Percentiles rank a stretch among this genome's conserved stretches.
Conservation (phyloP, 352 stramenopile genomes). For the Pythium pyrilobum region DNA sequence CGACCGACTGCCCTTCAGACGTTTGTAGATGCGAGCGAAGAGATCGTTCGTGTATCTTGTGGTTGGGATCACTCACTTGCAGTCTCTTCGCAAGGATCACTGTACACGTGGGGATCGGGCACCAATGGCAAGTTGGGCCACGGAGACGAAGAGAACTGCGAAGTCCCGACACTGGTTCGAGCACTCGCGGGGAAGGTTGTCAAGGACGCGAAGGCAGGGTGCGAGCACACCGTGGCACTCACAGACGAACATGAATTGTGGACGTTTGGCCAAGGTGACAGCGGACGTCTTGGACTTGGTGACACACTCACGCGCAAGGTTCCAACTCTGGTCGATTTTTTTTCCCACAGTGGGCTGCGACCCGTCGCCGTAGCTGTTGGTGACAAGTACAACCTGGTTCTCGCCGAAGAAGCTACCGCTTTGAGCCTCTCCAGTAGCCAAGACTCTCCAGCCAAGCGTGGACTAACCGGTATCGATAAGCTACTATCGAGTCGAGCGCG, state of each 20-base stretch:
- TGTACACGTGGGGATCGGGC: constrained; percentile 80
- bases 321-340: constrained; percentile 54
- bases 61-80: constrained; percentile 83
- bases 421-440: neutral
- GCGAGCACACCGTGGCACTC: constrained; percentile 68
- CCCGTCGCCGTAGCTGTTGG: constrained; percentile 76
- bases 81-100: constrained; percentile 39
- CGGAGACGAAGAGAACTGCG: constrained; percentile 73
- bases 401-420: constrained; percentile 34
- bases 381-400: constrained; percentile 84
- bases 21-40: constrained; percentile 50
- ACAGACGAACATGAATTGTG: constrained; percentile 58
- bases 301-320: constrained; percentile 58
- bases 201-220: constrained; percentile 71
- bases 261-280: constrained; percentile 82
- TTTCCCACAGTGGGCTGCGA: constrained; percentile 37
- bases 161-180: constrained; percentile 48
- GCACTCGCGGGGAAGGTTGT: constrained; percentile 43
- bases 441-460: neutral
- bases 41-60: constrained; percentile 59
- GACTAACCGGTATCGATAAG: too few relatives aligned
- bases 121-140: constrained; percentile 82
- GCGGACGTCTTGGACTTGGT: constrained; percentile 66
- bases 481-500: too few relatives aligned
- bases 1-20: constrained; percentile 49